Conservation (phyloP, 1,139 yeast genomes). For the Sugiyamaella paludigena region DNA sequence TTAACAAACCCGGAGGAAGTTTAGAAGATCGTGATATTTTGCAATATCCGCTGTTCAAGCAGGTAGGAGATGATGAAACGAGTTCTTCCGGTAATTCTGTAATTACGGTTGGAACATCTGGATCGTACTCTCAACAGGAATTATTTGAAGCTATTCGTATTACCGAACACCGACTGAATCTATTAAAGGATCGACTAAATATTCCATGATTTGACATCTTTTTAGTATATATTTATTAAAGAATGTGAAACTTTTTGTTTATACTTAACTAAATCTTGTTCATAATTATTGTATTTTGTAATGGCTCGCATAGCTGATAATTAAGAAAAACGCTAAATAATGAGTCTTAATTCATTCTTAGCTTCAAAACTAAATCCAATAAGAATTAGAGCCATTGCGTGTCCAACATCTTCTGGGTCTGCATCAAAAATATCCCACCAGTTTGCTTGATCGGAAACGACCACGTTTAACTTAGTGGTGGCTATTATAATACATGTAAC, state of each 20-base stretch:
- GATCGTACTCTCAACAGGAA: constrained; percentile 46
- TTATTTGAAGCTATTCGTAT: constrained; percentile 53
- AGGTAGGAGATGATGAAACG: background rate
- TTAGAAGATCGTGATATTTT: constrained; percentile 8
- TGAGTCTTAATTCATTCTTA: background rate
- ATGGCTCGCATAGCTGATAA: no score
- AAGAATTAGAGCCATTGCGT: constrained; percentile 23
- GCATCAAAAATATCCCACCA: constrained; percentile 38
- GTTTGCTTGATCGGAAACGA: constrained; percentile 16
- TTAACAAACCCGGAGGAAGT: background rate
- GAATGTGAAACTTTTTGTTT: background rate
- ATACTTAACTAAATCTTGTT: background rate
- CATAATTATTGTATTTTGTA: background rate
- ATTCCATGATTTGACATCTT: background rate
- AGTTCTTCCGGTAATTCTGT: background rate
- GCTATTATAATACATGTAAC: constrained; percentile 30
- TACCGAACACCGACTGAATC: constrained; percentile 52
- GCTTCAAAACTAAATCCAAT: no score
- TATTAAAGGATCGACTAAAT: constrained; percentile 35
- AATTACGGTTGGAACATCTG: constrained; percentile 7
- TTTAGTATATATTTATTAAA: background rate
- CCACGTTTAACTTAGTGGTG: constrained; percentile 17
- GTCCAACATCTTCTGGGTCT: constrained; percentile 28
- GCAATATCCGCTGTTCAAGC: constrained; percentile 7
- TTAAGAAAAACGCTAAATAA: no score